Percentiles rank a stretch among this genome's conserved stretches.
These are phyloP conservation scores for Colletotrichum melonis DNA, from an alignment of 2,329 filamentous ascomycete genomes.

Conservation along the genomic window DNA sequence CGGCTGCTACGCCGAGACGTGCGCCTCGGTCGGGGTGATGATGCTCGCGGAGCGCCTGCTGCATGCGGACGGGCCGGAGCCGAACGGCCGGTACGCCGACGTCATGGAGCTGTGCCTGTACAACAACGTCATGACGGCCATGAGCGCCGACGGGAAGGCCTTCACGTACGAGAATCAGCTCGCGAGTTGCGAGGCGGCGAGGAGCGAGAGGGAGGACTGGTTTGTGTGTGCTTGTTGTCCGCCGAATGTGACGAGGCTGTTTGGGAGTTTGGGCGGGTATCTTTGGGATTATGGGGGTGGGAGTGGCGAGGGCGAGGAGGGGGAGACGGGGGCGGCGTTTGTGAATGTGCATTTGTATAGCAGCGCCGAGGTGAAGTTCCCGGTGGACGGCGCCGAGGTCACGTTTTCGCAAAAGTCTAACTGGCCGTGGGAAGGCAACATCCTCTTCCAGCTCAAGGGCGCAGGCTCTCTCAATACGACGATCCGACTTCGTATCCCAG, in stretches of 20 bases:
- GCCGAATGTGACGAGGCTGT: constrained; percentile 66
- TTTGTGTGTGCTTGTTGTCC: constrained; percentile 71
- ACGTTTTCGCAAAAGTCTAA: constrained; percentile 61
- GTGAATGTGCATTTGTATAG: constrained; percentile 69
- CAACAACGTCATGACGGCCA: constrained; percentile 68
- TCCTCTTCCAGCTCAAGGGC: constrained; percentile 55
- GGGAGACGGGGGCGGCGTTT: constrained; percentile 42
- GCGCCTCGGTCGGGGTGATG: constrained; percentile 69
- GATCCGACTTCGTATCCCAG: constrained; percentile 64
- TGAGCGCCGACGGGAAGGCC: constrained; percentile 64
- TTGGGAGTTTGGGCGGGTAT: constrained; percentile 68
- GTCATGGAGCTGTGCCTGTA: constrained; percentile 71
- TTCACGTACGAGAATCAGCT: constrained; percentile 74
- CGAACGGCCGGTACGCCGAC: constrained; percentile 65
- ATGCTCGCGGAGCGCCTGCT: constrained; percentile 69
- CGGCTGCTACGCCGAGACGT: constrained; percentile 72
- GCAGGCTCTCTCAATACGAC: constrained; percentile 46
- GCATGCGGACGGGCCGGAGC: constrained; percentile 53
- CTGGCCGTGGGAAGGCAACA: constrained; percentile 68
- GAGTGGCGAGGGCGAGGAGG: constrained; percentile 32
- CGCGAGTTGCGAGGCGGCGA: constrained; percentile 61
- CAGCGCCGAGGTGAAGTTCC: constrained; percentile 56
- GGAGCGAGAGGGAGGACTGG: constrained; percentile 65
- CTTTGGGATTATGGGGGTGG: constrained; percentile 58
- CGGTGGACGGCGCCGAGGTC: constrained; percentile 47